A percentile compares a stretch with the other conserved stretches of the same genome.
These are phyloP conservation scores for Eimeria tenella DNA, from an alignment of 169 alveolate genomes.

Conservation along the genomic window DNA sequence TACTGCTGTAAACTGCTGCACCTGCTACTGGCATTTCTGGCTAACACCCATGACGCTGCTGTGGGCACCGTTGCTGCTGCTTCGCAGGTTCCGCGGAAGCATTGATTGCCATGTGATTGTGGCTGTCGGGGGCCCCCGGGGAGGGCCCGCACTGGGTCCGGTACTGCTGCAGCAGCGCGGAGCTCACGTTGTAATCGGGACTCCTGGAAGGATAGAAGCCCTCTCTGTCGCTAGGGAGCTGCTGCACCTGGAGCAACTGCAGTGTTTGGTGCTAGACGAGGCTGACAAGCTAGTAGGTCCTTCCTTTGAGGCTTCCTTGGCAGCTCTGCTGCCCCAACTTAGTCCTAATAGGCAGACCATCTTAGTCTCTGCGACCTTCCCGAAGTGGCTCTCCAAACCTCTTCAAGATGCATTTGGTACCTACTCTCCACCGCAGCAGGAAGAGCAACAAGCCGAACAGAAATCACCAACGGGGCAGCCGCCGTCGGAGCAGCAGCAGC, in stretches of 20 bases:
- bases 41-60: too few species aligned
- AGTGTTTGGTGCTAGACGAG: constrained; percentile 92
- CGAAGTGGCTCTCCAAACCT: neutral
- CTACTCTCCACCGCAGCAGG: neutral
- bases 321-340: constrained; percentile 12
- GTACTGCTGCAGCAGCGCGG: constrained; percentile 35
- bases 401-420: constrained; percentile 16
- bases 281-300: constrained; percentile 88
- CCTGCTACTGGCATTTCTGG: neutral
- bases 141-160: constrained; percentile 17
- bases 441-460: neutral
- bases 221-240: constrained; percentile 92
- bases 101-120: constrained; percentile 7
- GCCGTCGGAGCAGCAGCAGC: constrained; percentile 19
- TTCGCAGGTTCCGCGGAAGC: constrained; percentile 18
- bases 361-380: neutral
- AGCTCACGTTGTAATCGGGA: constrained; percentile 91
- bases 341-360: constrained; percentile 1
- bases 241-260: constrained; percentile 87
- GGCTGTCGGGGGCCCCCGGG: constrained; percentile 21
- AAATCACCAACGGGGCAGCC: neutral
- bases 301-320: constrained; percentile 9
- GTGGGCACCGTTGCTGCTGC: too few species aligned
- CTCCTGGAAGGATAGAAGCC: constrained; percentile 95
- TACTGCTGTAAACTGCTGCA: neutral